phyloP scores from a whole-genome alignment of 2,329 filamentous ascomycete species.

The Pestalotiopsis fici region DNA sequence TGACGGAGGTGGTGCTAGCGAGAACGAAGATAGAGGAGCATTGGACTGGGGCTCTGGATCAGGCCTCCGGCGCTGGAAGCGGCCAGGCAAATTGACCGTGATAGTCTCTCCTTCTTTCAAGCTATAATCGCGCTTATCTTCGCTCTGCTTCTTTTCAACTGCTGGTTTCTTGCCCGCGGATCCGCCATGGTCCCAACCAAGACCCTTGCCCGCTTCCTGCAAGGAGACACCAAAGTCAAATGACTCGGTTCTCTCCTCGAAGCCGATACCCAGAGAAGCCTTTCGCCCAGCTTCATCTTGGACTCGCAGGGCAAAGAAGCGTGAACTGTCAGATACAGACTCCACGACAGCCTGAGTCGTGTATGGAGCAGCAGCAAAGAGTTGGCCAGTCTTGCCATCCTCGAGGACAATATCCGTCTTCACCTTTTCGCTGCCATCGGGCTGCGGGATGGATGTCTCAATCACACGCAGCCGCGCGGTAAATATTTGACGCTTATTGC shows the following conservation, averaged over 20 bases:
- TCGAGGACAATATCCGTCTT: slow-evolving; percentile 79
- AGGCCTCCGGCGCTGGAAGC: slow-evolving; percentile 50
- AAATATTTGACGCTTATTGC: slow-evolving; percentile 76
- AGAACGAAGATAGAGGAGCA: slow-evolving; percentile 58
- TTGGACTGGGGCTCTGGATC: slow-evolving; percentile 27
- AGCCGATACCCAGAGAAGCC: slow-evolving; percentile 80
- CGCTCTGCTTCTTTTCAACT: slow-evolving; percentile 38
- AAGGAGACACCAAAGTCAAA: slow-evolving; percentile 83
- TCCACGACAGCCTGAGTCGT: slow-evolving; percentile 67
- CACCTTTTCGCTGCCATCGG: slow-evolving; percentile 52
- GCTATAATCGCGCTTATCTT: slow-evolving; percentile 74
- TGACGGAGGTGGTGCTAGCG: slow-evolving; percentile 70
- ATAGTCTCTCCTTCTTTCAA: slow-evolving; percentile 91
- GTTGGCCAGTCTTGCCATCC: slow-evolving; percentile 68
- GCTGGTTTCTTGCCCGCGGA: slow-evolving; percentile 34
- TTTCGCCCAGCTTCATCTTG: slow-evolving; percentile 75
- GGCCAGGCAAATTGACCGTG: slow-evolving; percentile 72
- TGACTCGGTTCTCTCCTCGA: slow-evolving; percentile 82
- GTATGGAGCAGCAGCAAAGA: slow-evolving; percentile 87
- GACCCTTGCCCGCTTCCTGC: slow-evolving; percentile 73
- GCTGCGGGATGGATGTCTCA: slow-evolving; percentile 65
- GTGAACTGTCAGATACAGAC: slow-evolving; percentile 74
- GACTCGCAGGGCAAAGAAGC: slow-evolving; percentile 84
- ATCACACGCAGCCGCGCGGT: slow-evolving; percentile 78
- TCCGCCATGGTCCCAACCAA: slow-evolving; percentile 58